phyloP scores from a whole-genome alignment of 139 green algal species.

The Chlamydomonas schloesseri region DNA sequence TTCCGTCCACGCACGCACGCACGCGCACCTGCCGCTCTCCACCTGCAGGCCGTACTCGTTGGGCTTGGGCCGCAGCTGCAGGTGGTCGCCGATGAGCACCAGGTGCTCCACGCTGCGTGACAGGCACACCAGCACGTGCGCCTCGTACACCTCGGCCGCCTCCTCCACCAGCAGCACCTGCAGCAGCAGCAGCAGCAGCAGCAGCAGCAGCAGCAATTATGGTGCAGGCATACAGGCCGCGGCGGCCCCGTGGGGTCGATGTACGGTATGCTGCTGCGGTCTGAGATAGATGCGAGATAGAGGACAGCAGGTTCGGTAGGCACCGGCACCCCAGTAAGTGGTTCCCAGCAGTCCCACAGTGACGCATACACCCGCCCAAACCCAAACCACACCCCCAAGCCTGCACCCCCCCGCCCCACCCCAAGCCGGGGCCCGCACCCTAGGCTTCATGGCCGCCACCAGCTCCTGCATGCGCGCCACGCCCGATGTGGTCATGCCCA shows the following conservation, averaged over 20 bases:
- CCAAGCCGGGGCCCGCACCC: constrained; percentile 22
- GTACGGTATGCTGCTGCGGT: too few relatives aligned
- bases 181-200: too few relatives aligned
- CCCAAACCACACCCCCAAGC: not conserved
- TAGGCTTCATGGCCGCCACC: constrained; percentile 57
- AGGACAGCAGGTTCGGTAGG: too few relatives aligned
- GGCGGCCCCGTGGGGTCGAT: too few relatives aligned
- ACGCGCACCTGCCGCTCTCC: not conserved
- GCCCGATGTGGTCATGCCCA: constrained; percentile 82
- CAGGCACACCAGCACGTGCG: constrained; percentile 79
- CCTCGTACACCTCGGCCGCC: constrained; percentile 85
- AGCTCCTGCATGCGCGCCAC: constrained; percentile 66
- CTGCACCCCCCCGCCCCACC: not conserved
- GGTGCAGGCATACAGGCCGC: too few relatives aligned
- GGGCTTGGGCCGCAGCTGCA: constrained; percentile 84
- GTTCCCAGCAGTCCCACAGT: too few relatives aligned
- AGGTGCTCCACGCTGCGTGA: constrained; percentile 72
- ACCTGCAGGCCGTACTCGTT: constrained; percentile 59
- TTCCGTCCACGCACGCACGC: too few relatives aligned
- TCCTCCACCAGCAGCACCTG: constrained; percentile 84
- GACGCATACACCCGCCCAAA: too few relatives aligned
- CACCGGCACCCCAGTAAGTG: too few relatives aligned
- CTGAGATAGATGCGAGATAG: too few relatives aligned
- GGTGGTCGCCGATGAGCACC: constrained; percentile 84
- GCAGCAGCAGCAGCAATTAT: too few relatives aligned